These are phyloP conservation scores for Austroboletus eburneus DNA, from an alignment of 768 basidiomycete species.

Conservation along the genomic window DNA sequence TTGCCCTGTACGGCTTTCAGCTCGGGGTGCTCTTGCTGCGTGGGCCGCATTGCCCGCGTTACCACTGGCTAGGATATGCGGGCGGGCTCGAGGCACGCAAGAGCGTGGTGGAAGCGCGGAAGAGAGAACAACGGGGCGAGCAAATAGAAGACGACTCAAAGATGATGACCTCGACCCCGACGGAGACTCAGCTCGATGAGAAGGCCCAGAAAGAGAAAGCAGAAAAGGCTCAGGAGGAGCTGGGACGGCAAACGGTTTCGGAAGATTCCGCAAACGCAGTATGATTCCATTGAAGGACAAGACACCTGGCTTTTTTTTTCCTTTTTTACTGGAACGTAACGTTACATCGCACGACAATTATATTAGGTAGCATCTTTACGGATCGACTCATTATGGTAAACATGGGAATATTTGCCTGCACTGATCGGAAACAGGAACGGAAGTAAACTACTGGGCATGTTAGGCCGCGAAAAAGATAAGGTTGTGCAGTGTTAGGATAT, in stretches of 20 bases:
- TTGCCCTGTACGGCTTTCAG: slow-evolving; percentile 56
- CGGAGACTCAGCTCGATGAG: not conserved
- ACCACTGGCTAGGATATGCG: slow-evolving; percentile 61
- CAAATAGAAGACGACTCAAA: not conserved
- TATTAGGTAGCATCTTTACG: too few relatives aligned
- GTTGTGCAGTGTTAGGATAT: not conserved
- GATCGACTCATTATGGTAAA: too few relatives aligned
- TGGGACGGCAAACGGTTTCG: not conserved
- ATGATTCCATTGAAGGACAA: slow-evolving; percentile 1
- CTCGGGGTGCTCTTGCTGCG: slow-evolving; percentile 55
- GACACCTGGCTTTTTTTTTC: not conserved
- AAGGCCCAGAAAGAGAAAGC: slow-evolving; percentile 7
- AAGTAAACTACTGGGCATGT: too few relatives aligned
- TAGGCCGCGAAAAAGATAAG: too few relatives aligned
- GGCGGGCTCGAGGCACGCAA: slow-evolving; percentile 49
- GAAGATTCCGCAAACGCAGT: not conserved
- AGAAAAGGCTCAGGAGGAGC: not conserved
- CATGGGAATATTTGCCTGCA: too few relatives aligned
- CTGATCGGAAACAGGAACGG: too few relatives aligned
- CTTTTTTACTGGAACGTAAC: not conserved
- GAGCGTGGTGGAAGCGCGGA: slow-evolving; percentile 27
- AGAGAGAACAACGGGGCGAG: not conserved
- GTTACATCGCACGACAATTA: not conserved
- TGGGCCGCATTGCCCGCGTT: slow-evolving; percentile 55
- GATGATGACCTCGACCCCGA: not conserved